phyloP scores from a whole-genome alignment of 371 early-diverging fungal genomes.

The Dinochytrium kinnereticum region DNA sequence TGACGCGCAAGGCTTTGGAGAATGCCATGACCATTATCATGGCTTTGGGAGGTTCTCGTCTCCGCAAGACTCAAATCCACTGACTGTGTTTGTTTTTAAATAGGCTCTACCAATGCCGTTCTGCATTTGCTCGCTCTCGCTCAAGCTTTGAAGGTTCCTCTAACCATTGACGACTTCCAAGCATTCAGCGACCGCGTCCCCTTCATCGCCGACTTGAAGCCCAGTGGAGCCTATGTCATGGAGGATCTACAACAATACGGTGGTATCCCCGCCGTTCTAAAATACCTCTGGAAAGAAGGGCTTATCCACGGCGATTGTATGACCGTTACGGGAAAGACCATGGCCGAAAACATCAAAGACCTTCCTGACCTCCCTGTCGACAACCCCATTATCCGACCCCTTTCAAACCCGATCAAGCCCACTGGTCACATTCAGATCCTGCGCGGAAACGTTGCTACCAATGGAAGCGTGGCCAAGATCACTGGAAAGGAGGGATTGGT shows the following conservation, averaged over 20 bases:
- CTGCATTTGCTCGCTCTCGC: constrained; percentile 96
- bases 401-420: constrained; percentile 88
- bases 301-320: constrained; percentile 83
- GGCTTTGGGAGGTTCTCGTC: constrained; percentile 80
- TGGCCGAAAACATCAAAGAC: constrained; percentile 83
- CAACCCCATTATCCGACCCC: constrained; percentile 87
- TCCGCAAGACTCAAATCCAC: too few relatives aligned
- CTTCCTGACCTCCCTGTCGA: constrained; percentile 73
- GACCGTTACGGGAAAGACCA: constrained; percentile 93
- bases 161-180: constrained; percentile 94
- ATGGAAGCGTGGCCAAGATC: constrained; percentile 97
- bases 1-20: constrained; percentile 92
- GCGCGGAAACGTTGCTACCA: constrained; percentile 94
- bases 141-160: constrained; percentile 73
- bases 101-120: constrained; percentile 95
- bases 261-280: constrained; percentile 90
- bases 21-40: constrained; percentile 92
- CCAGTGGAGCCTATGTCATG: constrained; percentile 93
- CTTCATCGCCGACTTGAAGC: constrained; percentile 96
- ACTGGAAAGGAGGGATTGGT: constrained; percentile 95
- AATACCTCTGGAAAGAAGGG: constrained; percentile 81
- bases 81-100: too few relatives aligned
- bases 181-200: constrained; percentile 84
- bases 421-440: constrained; percentile 94
- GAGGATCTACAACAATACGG: constrained; percentile 89